Evolutionary conservation across 108 stramenopile genomes (phyloP).

Genomic region (Ochromonas danica): DNA sequence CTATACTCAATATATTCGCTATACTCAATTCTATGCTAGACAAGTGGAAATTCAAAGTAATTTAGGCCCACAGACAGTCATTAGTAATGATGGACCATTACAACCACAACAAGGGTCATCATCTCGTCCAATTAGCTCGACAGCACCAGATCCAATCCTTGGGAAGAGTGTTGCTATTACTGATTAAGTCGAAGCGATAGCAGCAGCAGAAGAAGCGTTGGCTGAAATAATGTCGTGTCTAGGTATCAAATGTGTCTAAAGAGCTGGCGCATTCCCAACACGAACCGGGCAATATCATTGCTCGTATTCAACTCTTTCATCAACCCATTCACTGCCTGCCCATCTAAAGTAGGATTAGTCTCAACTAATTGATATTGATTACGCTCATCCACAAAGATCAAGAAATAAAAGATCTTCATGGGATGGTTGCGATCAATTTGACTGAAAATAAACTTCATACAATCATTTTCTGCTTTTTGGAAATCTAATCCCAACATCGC

Average conservation of each 20-base stretch:
- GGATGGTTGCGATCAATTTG: constrained; percentile 27
- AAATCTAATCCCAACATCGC: constrained; percentile 18
- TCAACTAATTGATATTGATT: constrained; percentile 32
- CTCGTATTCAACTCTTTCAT: not conserved
- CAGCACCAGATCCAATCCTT: constrained; percentile 22
- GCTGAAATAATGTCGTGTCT: no score
- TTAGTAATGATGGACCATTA: no score
- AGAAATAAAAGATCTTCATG: not conserved
- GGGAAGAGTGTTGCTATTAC: not conserved
- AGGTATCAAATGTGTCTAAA: no score
- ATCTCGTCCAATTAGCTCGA: not conserved
- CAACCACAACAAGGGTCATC: not conserved
- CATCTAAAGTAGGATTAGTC: not conserved
- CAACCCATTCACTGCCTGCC: not conserved
- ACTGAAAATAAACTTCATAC: constrained; percentile 33
- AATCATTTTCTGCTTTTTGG: constrained; percentile 19
- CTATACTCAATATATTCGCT: constrained; percentile 54
- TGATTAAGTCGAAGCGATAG: not conserved
- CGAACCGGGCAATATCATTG: not conserved
- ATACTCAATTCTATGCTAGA: not conserved
- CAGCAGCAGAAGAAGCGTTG: constrained; percentile 31
- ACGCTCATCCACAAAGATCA: constrained; percentile 9
- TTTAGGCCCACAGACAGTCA: not conserved
- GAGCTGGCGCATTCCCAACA: not conserved
- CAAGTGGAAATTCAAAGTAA: not conserved